Conservation (phyloP, 2,329 filamentous ascomycete genomes). For the Tolypocladium paradoxum region DNA sequence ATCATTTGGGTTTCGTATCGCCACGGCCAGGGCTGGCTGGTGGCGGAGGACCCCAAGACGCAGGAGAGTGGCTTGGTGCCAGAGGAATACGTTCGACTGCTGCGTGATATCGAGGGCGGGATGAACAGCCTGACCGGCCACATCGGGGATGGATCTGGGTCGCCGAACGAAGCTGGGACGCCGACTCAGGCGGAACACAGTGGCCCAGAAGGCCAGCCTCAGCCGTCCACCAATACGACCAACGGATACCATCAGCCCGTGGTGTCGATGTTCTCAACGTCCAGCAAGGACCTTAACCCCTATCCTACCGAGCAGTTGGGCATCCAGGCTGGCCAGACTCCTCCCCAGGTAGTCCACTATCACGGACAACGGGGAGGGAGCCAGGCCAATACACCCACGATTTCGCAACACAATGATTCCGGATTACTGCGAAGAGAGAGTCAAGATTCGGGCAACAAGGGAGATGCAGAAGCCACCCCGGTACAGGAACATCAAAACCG, state of each 20-base stretch:
- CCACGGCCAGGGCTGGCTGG: constrained; percentile 93
- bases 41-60: constrained; percentile 90
- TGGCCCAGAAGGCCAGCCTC: constrained; percentile 33
- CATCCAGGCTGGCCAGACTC: constrained; percentile 49
- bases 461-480: constrained; percentile 24
- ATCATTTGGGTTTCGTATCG: constrained; percentile 94
- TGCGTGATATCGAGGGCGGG: constrained; percentile 88
- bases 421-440: constrained; percentile 36
- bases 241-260: constrained; percentile 61
- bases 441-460: constrained; percentile 31
- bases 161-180: constrained; percentile 46
- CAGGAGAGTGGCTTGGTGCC: constrained; percentile 91
- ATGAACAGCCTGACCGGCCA: constrained; percentile 62
- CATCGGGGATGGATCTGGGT: constrained; percentile 38
- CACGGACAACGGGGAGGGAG: constrained; percentile 58
- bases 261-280: constrained; percentile 59
- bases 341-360: constrained; percentile 57
- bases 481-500: constrained; percentile 21
- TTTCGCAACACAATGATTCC: constrained; percentile 39
- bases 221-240: constrained; percentile 31
- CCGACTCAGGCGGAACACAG: constrained; percentile 50
- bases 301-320: constrained; percentile 57
- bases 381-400: constrained; percentile 53
- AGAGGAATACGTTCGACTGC: constrained; percentile 86
- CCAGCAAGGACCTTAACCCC: constrained; percentile 57